Conservation (phyloP, 2,329 filamentous ascomycete genomes). For the Xylaria sp. region DNA sequence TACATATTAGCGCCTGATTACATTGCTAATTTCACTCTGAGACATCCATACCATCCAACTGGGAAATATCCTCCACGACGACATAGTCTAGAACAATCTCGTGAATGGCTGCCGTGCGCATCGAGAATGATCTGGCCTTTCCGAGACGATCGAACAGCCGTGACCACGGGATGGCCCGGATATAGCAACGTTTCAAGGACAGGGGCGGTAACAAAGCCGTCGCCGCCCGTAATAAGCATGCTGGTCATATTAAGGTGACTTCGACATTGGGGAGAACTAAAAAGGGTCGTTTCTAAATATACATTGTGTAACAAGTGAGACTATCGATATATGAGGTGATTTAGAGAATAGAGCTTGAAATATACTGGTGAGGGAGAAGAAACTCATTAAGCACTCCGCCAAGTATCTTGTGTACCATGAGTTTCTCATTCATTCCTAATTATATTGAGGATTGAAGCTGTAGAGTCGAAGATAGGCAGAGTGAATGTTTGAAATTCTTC, state of each 20-base stretch:
- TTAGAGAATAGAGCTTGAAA: no score
- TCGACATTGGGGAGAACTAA: neutral
- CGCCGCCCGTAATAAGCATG: neutral
- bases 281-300: neutral
- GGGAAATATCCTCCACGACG: neutral
- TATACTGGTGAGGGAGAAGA: no score
- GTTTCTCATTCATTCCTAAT: no score
- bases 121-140: neutral
- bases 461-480: no score
- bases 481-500: no score
- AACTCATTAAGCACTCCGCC: no score
- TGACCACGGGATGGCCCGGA: neutral
- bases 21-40: neutral
- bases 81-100: neutral
- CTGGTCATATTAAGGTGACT: neutral
- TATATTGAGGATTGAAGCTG: no score
- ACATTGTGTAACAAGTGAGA: no score
- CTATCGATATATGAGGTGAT: no score
- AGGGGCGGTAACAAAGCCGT: neutral
- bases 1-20: neutral
- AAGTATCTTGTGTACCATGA: no score
- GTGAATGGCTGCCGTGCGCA: neutral
- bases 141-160: neutral
- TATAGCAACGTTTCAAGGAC: neutral
- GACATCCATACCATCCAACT: neutral